These are phyloP conservation scores for Schizophyllum amplum DNA, from an alignment of 1,284 basidiomycete genomes.

Conservation along the genomic window DNA sequence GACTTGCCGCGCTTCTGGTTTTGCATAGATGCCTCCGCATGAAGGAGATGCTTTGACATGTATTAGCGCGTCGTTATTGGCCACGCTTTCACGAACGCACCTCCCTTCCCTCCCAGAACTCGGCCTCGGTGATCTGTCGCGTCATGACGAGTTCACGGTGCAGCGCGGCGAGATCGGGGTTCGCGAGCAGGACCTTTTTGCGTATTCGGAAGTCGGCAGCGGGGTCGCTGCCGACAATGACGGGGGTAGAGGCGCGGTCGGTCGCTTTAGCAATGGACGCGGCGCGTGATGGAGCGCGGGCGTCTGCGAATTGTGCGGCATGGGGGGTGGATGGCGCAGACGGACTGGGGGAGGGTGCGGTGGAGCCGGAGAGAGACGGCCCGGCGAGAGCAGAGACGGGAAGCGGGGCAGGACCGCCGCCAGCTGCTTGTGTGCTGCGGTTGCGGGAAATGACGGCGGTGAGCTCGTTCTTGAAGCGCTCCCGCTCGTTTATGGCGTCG, in stretches of 20 bases:
- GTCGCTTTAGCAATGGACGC: constrained; percentile 46
- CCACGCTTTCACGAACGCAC: constrained; percentile 30
- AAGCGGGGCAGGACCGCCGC: constrained; percentile 21
- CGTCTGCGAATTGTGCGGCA: constrained; percentile 22
- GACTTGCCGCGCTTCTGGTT: constrained; percentile 76
- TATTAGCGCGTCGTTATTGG: neutral
- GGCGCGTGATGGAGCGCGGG: constrained; percentile 38
- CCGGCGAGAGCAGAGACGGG: constrained; percentile 19
- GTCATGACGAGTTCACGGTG: constrained; percentile 83
- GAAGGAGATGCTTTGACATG: constrained; percentile 50
- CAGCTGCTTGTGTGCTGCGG: constrained; percentile 25
- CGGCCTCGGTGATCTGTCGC: constrained; percentile 80
- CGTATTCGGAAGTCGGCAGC: constrained; percentile 63
- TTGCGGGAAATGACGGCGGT: constrained; percentile 69
- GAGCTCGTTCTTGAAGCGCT: constrained; percentile 72
- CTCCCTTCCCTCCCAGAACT: constrained; percentile 95
- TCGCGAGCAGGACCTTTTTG: constrained; percentile 72
- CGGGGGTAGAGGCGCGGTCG: constrained; percentile 38
- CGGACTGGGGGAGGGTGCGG: constrained; percentile 18
- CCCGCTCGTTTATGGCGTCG: constrained; percentile 57
- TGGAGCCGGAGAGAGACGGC: constrained; percentile 18
- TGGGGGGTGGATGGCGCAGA: constrained; percentile 21
- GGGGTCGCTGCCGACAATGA: constrained; percentile 49
- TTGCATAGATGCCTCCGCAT: constrained; percentile 64
- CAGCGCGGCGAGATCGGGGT: constrained; percentile 67